Conservation (phyloP, 129 eudicot species). For the Cynara cardunculus region DNA sequence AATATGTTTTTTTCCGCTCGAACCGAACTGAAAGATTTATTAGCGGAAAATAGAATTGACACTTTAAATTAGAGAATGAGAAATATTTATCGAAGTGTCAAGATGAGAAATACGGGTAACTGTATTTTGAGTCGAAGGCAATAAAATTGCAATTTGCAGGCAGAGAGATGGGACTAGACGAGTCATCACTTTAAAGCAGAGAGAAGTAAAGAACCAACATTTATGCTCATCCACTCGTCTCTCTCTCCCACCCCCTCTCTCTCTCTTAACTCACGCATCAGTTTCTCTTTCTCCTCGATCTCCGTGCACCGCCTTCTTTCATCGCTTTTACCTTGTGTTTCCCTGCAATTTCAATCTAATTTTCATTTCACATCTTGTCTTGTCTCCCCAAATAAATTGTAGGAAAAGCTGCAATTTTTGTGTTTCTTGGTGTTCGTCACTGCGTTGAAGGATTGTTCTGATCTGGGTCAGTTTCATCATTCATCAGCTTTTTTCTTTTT, state of each 20-base stretch:
- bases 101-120: neutral
- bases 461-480: conserved; percentile 26
- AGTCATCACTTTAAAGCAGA: conserved; percentile 24
- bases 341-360: conserved; percentile 1
- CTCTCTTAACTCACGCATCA: conserved; percentile 17
- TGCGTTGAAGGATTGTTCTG: conserved; percentile 9
- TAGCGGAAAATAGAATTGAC: neutral
- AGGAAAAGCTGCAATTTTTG: neutral
- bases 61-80: neutral
- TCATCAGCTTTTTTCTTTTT: neutral
- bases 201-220: conserved; percentile 11
- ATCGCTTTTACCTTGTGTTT: too few species aligned
- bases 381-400: neutral
- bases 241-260: neutral
- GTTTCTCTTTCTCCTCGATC: conserved; percentile 21
- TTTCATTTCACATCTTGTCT: conserved; percentile 4
- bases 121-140: neutral
- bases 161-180: conserved; percentile 15
- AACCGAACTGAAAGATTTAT: neutral
- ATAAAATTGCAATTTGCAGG: conserved; percentile 20
- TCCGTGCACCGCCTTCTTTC: conserved; percentile 25
- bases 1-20: too few species aligned
- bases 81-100: neutral
- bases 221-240: conserved; percentile 32
- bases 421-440: conserved; percentile 18